Conservation (phyloP, 257 asterid species). For the Linaria vulgaris region DNA sequence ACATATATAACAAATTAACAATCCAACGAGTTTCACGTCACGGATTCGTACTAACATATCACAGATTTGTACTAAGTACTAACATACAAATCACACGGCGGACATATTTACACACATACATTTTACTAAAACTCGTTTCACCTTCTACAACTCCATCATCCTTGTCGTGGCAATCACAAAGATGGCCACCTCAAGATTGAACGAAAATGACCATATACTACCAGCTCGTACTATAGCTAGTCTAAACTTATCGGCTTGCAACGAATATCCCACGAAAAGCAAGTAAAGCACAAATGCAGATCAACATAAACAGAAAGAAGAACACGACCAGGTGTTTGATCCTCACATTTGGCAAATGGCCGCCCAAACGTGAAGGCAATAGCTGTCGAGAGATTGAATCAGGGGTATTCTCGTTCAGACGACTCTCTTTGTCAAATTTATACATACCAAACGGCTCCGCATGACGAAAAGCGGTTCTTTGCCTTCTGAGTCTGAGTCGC, state of each 20-base stretch:
- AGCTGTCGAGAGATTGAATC: background rate
- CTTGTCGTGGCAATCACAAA: too few species aligned
- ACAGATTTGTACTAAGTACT: too few species aligned
- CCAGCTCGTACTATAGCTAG: too few species aligned
- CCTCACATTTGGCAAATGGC: background rate
- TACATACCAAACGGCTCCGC: conserved; percentile 7
- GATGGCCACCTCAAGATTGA: too few species aligned
- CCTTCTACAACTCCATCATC: too few species aligned
- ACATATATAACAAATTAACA: too few species aligned
- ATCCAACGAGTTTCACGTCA: too few species aligned
- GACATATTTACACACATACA: too few species aligned
- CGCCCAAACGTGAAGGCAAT: background rate
- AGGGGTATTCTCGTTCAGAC: conserved; percentile 12
- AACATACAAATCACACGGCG: too few species aligned
- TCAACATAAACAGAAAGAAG: conserved; percentile 11
- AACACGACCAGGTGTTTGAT: background rate
- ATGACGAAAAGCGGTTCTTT: conserved; percentile 9
- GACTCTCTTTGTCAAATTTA: conserved; percentile 11
- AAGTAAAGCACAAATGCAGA: conserved; percentile 19
- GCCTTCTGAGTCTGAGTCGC: conserved; percentile 43
- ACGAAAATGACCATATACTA: too few species aligned
- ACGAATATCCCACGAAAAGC: conserved; percentile 7
- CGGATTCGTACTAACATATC: too few species aligned
- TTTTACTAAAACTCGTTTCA: too few species aligned
- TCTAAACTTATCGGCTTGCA: conserved; percentile 1